These are phyloP conservation scores for Mallotus repandus DNA, from an alignment of 441 rosid species.

Conservation along the genomic window DNA sequence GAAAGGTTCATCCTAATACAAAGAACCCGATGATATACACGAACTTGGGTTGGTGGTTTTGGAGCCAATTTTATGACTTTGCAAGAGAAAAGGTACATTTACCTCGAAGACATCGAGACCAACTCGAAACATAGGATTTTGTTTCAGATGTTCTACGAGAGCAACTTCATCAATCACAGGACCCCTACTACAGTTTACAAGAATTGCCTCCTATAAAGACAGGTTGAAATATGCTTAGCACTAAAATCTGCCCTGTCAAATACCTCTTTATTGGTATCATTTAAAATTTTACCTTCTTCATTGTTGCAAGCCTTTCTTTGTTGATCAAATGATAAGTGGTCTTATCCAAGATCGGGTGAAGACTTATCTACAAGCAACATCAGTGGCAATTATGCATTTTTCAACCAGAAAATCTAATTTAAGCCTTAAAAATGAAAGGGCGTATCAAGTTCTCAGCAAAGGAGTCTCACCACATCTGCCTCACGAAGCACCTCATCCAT, in stretches of 20 bases:
- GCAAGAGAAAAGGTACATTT: constrained; percentile 12
- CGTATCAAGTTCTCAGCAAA: constrained; percentile 7
- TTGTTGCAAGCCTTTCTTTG: constrained; percentile 81
- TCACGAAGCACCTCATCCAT: constrained; percentile 90
- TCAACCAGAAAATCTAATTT: neutral
- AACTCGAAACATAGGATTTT: constrained; percentile 89
- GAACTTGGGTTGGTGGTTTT: neutral
- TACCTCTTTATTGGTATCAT: neutral
- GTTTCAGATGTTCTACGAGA: constrained; percentile 77
- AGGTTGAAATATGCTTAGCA: constrained; percentile 4
- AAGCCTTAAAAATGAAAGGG: neutral
- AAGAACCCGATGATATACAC: constrained; percentile 10
- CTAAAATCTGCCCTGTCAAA: neutral
- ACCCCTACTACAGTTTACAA: constrained; percentile 90
- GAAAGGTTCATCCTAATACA: constrained; percentile 75
- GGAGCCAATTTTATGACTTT: neutral
- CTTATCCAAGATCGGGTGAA: constrained; percentile 87
- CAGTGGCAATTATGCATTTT: constrained; percentile 7
- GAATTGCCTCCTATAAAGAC: constrained; percentile 74
- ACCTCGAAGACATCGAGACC: constrained; percentile 99
- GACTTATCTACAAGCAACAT: constrained; percentile 70
- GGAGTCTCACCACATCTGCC: constrained; percentile 69
- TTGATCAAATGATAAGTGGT: constrained; percentile 93
- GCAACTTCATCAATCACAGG: constrained; percentile 91
- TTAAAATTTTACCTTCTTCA: constrained; percentile 70